Base-by-base conservation (phyloP, 75 land plant species). In the Pinus albicaulis region DNA sequence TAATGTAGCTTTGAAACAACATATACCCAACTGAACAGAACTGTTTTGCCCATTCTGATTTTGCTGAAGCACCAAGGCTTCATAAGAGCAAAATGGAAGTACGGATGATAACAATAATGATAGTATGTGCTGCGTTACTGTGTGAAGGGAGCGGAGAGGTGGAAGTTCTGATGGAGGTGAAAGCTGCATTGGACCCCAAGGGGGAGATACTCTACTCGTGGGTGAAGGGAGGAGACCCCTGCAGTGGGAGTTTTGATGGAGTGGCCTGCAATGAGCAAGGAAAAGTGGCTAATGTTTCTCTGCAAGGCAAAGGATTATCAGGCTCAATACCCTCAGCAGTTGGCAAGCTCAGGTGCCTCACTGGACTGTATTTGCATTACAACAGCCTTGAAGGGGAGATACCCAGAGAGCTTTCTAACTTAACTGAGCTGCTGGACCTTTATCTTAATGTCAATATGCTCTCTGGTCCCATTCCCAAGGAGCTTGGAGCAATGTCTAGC, bases 291-390 rank as follows among this genome's bases (percentile, higher is more conserved):
- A 95, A 91, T 77, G 82, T 95, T 26, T 93, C 98, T 5, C 61
- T 95, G 56, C 92, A 88, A 74, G 89, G 98, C 23, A 88, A 85
- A 74, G 91, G 89, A 12, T 86, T 97, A 57, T 57, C 85, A 16
- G 99, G 99, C 22, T 71, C 70, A 59, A 38, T 96, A 0, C 83
- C 99, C 11, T 78, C 88, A 2, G 85, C 90, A 36, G 68, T 96
- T 12, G 76, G 83, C 13, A 86, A 76, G 76, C 91, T 96, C 41
- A 79, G 56, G 48, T 80, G 76, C 59, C 82, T 96, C 55, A 80
- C 92, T 5, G 95, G 94, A 14, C 77, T 96, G 11, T 94, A 85
- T 85, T 73, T 96, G 79, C 98, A 94, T 69, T 96, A 92, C 80
- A 96, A 96, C 77, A 57, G 52, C 5, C 86, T 96, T 56, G 65